Evolutionary conservation across 352 stramenopile genomes (phyloP).

Genomic region (Phytophthora pistaciae): DNA sequence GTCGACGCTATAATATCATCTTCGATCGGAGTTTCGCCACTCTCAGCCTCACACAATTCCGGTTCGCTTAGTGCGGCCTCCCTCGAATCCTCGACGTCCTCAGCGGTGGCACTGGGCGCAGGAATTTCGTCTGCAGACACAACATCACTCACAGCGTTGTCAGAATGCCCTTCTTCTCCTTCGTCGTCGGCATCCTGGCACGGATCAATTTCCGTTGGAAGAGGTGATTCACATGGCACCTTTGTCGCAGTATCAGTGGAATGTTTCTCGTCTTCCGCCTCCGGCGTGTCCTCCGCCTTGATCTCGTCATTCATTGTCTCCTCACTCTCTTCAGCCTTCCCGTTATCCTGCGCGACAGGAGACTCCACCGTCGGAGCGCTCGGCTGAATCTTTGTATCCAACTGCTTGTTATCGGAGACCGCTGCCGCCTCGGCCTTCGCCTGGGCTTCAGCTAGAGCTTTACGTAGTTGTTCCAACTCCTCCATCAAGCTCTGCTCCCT

Average conservation of each 20-base stretch:
- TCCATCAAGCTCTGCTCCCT: constrained; percentile 46
- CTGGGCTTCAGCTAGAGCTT: constrained; percentile 41
- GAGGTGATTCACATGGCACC: constrained; percentile 13
- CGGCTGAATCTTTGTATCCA: background rate
- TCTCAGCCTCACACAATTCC: background rate
- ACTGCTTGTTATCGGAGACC: background rate
- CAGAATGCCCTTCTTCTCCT: constrained; percentile 11
- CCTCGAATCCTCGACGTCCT: background rate
- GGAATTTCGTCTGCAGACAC: constrained; percentile 11
- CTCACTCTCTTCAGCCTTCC: background rate
- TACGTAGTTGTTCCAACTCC: constrained; percentile 40
- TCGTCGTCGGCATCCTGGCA: constrained; percentile 12
- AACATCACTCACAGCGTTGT: constrained; percentile 11
- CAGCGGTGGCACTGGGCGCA: background rate
- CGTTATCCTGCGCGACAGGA: background rate
- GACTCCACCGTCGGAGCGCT: background rate
- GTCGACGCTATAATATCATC: background rate
- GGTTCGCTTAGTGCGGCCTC: background rate
- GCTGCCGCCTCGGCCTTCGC: constrained; percentile 2
- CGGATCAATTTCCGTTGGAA: background rate
- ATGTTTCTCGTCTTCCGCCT: constrained; percentile 2
- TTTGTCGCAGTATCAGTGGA: background rate
- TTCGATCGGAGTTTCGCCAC: background rate
- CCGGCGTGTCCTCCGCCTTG: background rate
- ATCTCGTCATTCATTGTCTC: background rate